Conservation (phyloP, 208 protist species). For the Tritrichomonas foetus region DNA sequence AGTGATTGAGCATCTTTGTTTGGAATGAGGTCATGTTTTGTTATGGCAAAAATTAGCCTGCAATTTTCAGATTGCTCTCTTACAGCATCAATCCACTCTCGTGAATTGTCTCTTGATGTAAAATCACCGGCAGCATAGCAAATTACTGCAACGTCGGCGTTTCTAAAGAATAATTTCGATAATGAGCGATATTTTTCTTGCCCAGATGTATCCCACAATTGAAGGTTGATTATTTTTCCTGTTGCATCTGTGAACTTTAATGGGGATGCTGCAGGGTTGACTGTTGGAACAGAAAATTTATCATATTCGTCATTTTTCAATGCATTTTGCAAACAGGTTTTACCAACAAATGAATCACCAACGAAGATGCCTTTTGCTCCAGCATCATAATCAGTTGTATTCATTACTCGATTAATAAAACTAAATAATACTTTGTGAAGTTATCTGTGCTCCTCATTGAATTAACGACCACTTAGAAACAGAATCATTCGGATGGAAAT, state of each 20-base stretch:
- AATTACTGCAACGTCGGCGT: not conserved
- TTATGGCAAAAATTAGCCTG: not conserved
- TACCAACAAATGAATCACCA: not conserved
- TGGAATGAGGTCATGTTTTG: not conserved
- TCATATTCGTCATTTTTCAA: not conserved
- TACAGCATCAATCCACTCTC: not conserved
- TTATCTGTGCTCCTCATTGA: no score
- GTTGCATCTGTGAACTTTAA: not conserved
- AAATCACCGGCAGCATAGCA: not conserved
- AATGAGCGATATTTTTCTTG: not conserved
- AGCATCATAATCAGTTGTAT: no score
- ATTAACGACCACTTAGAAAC: no score
- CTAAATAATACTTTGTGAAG: no score
- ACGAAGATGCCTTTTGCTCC: not conserved
- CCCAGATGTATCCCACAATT: slow-evolving; percentile 24
- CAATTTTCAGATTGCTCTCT: not conserved
- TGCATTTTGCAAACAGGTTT: not conserved
- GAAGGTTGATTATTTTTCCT: not conserved
- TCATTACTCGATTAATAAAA: no score
- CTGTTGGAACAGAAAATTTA: not conserved
- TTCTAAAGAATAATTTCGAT: not conserved
- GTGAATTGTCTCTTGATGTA: not conserved
- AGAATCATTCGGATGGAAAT: no score
- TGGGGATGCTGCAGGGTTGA: not conserved
- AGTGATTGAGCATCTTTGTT: not conserved